Percentiles rank a stretch among this genome's conserved stretches.
These are phyloP conservation scores for Dictyostelium intermedium DNA, from an alignment of 78 protist genomes.

Conservation along the genomic window DNA sequence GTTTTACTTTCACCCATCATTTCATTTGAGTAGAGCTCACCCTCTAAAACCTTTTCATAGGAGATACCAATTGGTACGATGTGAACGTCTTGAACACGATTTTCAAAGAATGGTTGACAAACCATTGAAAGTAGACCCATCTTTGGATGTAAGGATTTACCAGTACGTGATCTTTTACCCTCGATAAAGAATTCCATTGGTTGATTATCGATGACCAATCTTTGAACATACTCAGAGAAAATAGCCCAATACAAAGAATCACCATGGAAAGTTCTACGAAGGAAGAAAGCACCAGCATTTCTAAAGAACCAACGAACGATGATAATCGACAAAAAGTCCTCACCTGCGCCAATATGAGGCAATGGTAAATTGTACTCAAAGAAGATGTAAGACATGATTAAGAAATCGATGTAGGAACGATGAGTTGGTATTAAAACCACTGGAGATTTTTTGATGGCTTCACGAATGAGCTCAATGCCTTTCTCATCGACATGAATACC, in stretches of 20 bases:
- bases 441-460: conserved; percentile 82
- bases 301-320: conserved; percentile 80
- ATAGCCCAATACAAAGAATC: conserved; percentile 87
- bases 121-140: conserved; percentile 78
- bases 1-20: conserved; percentile 82
- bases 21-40: conserved; percentile 74
- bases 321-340: conserved; percentile 55
- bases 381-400: conserved; percentile 86
- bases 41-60: conserved; percentile 83
- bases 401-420: conserved; percentile 87
- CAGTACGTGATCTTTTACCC: conserved; percentile 87
- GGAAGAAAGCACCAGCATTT: conserved; percentile 90
- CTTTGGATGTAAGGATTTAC: conserved; percentile 87
- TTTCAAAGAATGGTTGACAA: conserved; percentile 74
- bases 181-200: conserved; percentile 91
- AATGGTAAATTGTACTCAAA: conserved; percentile 84
- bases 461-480: conserved; percentile 74
- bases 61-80: conserved; percentile 82
- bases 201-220: conserved; percentile 68
- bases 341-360: conserved; percentile 90
- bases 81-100: conserved; percentile 75
- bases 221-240: conserved; percentile 83
- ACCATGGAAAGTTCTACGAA: conserved; percentile 86
- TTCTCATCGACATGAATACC: conserved; percentile 84
- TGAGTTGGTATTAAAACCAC: conserved; percentile 88